Base-by-base conservation (phyloP, 305 asterid species). In the Fraxinus greggii region DNA sequence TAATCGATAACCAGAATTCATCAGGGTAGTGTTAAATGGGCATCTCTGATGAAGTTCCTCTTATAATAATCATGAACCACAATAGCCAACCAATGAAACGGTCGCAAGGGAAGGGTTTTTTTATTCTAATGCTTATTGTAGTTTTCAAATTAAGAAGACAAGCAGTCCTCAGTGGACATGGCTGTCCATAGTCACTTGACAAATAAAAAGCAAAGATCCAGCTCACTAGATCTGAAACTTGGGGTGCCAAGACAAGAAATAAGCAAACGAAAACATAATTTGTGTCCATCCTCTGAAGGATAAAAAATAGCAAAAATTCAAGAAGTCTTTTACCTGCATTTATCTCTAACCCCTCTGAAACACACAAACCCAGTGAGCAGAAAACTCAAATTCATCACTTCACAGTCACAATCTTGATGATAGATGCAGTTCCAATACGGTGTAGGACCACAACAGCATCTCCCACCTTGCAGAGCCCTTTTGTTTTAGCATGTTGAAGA, bases 381-480 rank as follows among this genome's bases (percentile, higher is more conserved):
- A 65, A 65, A 65, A 3, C 7, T 10, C 35, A 5, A 31, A 70
- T 29, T 5, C 42, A 9, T 83, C 78, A 86, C 89, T 88, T 88
- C 75, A 88, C 91, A 0, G 88, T 88, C 81, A 88, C 89, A n/a
- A 88, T 88, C 89, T 88, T 88, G 83, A 88, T 88, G 81, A 88
- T 89, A 17, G 89, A 88, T 1, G 91, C 89, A 73, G 88, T 86
- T 78, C 91, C 91, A 61, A 88, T 83, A 54, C 91, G 91, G 74
- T 88, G 91, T 74, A 88, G 80, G 65, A 83, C 90, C 36, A 88
- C 91, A 81, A 84, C 81, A 1, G 91, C 81, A 45, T 88, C 91
- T 78, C 91, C 89, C 77, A n/a, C 83, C 78, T 86, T 83, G 89
- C 91, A 88, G 17, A 88, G 85, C 6, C 88, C 88, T 78, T 83